phyloP scores from a whole-genome alignment of 108 stramenopile species.

The Poteriospumella lacustris region DNA sequence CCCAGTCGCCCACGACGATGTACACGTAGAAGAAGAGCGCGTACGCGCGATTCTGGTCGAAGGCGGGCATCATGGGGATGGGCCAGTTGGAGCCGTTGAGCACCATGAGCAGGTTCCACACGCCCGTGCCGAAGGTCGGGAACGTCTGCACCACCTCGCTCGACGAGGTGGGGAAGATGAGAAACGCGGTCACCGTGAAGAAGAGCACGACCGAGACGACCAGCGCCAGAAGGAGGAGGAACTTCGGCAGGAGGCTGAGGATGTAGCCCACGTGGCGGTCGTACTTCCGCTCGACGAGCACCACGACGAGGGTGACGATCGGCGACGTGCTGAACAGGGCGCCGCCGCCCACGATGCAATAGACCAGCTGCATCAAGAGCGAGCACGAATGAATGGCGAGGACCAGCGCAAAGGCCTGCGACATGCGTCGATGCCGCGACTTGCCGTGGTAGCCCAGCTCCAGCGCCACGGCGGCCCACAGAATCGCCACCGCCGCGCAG shows the following conservation, averaged over 20 bases:
- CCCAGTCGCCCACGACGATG: neutral
- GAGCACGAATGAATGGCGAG: neutral
- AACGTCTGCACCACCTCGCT: neutral
- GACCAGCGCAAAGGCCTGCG: neutral
- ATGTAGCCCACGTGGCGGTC: neutral
- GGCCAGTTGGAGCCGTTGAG: constrained; percentile 15
- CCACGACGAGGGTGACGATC: neutral
- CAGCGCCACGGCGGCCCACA: neutral
- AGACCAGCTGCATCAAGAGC: neutral
- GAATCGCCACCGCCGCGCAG: neutral
- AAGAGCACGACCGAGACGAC: neutral
- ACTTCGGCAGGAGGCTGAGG: neutral
- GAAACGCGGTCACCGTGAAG: neutral
- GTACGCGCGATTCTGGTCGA: neutral
- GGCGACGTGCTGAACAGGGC: neutral
- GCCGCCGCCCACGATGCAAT: neutral
- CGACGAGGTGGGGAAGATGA: neutral
- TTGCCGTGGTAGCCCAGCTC: neutral
- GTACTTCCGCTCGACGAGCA: neutral
- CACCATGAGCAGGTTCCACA: constrained; percentile 26
- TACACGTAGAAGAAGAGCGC: neutral
- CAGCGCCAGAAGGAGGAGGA: neutral
- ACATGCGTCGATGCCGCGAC: neutral
- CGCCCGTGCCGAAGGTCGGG: neutral
- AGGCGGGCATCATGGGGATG: neutral